Evolutionary conservation across 23 red algal species (phyloP), one percentile per base, ranked within the genome.

Genomic region (Gracilaria domingensis): DNA sequence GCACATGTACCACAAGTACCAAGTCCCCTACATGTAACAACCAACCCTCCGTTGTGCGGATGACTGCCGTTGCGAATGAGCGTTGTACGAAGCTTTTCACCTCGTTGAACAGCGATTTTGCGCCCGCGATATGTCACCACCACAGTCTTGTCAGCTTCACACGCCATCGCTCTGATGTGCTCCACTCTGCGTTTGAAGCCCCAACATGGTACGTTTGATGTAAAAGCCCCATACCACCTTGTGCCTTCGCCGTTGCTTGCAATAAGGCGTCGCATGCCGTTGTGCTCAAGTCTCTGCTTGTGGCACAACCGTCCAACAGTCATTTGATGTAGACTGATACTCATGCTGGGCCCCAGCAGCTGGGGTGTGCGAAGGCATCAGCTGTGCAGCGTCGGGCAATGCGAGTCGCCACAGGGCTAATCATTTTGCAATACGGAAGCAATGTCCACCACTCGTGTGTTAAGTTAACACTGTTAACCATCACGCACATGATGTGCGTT

Each of bases 1-100:
- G 77, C 77, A 33, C 88, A 91, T 20, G 88, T 91, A 26, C 88
- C 88, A 49, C 88, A 91, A 2, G 88, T 91, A 23, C 88, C 88
- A 57, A 91, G 74, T 14, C 88, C 88, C 36, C 61, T 73, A 28
- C 88, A 91, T 18, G 42, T 81, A 25, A 91, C 62, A 14, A 91
- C 39, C 35, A 64, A 40, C 29, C 73, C 75, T 7, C 88, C 88
- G 44, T 91, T 91, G 36, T 91, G 88, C 25, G 76, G 88, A 13
- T 73, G 64, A 65, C 35, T 69, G 21, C 54, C 74, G 42, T 40
- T 49, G 40, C 56, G 50, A 49, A 91, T 59, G 75, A 91, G 88
- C 26, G 74, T 76, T 30, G 50, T 61, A 30, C 88, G 88, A 33
- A 91, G 88, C 16, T 32, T 81, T 64, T 73, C 57, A 13, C 76